A percentile compares a stretch with the other conserved stretches of the same genome.
Evolutionary conservation across 2,329 filamentous ascomycete species (phyloP).

Genomic region (Aspergillus ochraceoroseus): DNA sequence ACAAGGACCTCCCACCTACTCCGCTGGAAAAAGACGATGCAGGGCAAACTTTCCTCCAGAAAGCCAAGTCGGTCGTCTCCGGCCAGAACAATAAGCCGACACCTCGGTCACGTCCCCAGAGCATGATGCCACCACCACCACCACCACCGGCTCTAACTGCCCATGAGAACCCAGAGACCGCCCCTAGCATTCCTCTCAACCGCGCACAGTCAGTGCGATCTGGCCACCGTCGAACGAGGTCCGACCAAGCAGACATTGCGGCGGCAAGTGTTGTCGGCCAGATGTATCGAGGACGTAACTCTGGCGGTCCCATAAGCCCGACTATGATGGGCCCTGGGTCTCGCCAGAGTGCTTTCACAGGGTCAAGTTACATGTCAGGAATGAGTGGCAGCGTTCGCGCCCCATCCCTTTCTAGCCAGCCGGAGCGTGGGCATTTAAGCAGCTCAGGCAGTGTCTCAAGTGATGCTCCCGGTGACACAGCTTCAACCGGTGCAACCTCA

Average conservation of each 20-base stretch:
- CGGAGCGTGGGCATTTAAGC: slow-evolving; percentile 51
- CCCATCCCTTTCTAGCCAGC: slow-evolving; percentile 49
- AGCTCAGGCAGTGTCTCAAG: slow-evolving; percentile 60
- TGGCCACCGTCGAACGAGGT: slow-evolving; percentile 47
- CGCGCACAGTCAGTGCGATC: slow-evolving; percentile 40
- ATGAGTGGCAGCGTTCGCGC: slow-evolving; percentile 51
- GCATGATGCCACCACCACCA: slow-evolving; percentile 38
- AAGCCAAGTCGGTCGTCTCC: slow-evolving; percentile 58
- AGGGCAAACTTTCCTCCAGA: slow-evolving; percentile 51
- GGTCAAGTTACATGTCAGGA: slow-evolving; percentile 50
- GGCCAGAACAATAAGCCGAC: slow-evolving; percentile 36
- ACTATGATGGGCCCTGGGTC: slow-evolving; percentile 43
- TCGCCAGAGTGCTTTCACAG: slow-evolving; percentile 40
- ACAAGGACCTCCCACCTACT: slow-evolving; percentile 81
- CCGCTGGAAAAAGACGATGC: slow-evolving; percentile 54
- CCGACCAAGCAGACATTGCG: slow-evolving; percentile 44
- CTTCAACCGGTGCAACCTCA: slow-evolving; percentile 45
- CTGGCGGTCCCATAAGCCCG: slow-evolving; percentile 52
- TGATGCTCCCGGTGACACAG: slow-evolving; percentile 45
- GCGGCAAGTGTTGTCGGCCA: slow-evolving; percentile 75
- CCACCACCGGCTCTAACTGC: slow-evolving; percentile 31
- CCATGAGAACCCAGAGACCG: slow-evolving; percentile 46
- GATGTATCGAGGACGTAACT: slow-evolving; percentile 70
- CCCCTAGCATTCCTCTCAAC: slow-evolving; percentile 46
- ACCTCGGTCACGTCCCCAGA: slow-evolving; percentile 46